These are phyloP conservation scores for Celoporthe dispersa DNA, from an alignment of 2,329 filamentous ascomycete species.

Conservation along the genomic window DNA sequence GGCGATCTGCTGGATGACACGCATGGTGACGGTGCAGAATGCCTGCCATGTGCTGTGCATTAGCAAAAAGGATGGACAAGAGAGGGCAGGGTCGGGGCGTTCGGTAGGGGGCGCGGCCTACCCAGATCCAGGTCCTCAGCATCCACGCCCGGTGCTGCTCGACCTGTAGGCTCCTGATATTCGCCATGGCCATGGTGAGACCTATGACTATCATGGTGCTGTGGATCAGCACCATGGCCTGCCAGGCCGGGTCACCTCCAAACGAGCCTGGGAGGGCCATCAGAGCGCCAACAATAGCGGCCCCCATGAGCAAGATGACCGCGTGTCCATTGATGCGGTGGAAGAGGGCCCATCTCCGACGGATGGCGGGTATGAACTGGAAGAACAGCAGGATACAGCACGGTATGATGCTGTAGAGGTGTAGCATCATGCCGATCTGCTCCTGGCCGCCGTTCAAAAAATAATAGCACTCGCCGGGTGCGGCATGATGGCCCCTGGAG, in stretches of 20 bases:
- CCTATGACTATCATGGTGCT: constrained; percentile 49
- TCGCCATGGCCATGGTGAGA: constrained; percentile 54
- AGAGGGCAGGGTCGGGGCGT: neutral
- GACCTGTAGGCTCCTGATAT: constrained; percentile 64
- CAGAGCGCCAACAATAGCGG: constrained; percentile 53
- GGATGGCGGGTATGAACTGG: constrained; percentile 54
- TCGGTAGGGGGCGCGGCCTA: constrained; percentile 30
- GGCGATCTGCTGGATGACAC: constrained; percentile 51
- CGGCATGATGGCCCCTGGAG: constrained; percentile 24
- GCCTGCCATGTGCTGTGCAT: constrained; percentile 37
- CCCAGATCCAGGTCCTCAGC: constrained; percentile 58
- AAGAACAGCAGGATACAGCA: constrained; percentile 48
- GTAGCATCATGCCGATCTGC: constrained; percentile 49
- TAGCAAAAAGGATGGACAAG: neutral
- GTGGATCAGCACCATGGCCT: constrained; percentile 48
- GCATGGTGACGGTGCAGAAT: constrained; percentile 56
- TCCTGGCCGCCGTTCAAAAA: constrained; percentile 32
- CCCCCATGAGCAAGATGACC: constrained; percentile 51
- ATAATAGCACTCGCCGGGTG: constrained; percentile 29
- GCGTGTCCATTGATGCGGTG: constrained; percentile 67
- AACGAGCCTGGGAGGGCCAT: constrained; percentile 57
- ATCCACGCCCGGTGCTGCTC: constrained; percentile 69
- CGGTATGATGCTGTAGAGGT: constrained; percentile 51
- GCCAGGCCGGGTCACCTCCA: constrained; percentile 58
- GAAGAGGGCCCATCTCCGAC: constrained; percentile 53